These are phyloP conservation scores for Rhododendron mucronatum DNA, from an alignment of 148 eudicot species.

Conservation along the genomic window DNA sequence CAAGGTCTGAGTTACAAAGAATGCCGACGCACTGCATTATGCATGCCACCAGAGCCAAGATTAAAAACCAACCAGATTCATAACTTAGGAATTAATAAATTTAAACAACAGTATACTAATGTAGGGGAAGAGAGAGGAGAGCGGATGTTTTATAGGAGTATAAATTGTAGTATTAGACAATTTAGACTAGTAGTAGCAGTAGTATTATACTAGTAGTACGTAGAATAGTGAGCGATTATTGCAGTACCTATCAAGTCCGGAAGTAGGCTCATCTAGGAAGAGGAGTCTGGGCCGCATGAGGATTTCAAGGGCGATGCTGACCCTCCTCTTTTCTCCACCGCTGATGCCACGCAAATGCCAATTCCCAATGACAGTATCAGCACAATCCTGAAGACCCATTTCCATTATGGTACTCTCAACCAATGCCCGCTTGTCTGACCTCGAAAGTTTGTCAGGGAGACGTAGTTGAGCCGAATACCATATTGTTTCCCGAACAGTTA, in stretches of 20 bases:
- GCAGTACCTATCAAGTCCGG: conserved; percentile 85
- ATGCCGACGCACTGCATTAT: conserved; percentile 73
- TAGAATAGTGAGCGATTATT: not conserved
- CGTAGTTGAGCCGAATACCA: conserved; percentile 79
- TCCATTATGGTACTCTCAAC: conserved; percentile 89
- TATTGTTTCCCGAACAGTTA: conserved; percentile 90
- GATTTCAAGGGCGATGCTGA: conserved; percentile 91
- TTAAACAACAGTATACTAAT: not conserved
- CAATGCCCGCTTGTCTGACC: conserved; percentile 68
- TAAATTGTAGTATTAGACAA: not conserved
- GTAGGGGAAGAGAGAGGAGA: not conserved
- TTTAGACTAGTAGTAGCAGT: not conserved
- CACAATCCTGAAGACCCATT: conserved; percentile 99
- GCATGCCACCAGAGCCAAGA: conserved; percentile 8
- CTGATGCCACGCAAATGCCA: conserved; percentile 98
- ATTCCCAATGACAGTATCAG: conserved; percentile 89
- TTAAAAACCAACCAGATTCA: not conserved
- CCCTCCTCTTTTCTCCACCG: conserved; percentile 90
- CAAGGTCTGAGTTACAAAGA: conserved; percentile 87
- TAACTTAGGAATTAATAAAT: not conserved
- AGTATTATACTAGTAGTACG: not conserved
- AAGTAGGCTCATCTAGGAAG: conserved; percentile 95
- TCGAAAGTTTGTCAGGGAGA: conserved; percentile 70
- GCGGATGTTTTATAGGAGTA: not conserved
- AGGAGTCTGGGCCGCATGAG: conserved; percentile 90